Conservation (phyloP, 441 rosid genomes). For the Erysimum cheiri region DNA sequence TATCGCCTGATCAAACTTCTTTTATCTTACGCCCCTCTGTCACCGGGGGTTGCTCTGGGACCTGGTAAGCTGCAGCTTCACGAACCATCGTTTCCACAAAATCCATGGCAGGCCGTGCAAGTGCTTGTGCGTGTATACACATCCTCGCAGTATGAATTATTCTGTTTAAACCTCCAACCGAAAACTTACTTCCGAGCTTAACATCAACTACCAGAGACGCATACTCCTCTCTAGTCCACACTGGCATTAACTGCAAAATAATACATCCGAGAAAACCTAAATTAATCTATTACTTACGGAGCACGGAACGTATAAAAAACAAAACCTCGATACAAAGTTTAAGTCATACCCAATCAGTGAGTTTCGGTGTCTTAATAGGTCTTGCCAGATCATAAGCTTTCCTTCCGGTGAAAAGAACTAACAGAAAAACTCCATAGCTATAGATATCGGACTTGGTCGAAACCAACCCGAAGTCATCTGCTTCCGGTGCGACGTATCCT, state of each 20-base stretch:
- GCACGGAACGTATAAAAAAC: conserved; percentile 3
- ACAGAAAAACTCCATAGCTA: conserved; percentile 37
- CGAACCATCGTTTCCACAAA: conserved; percentile 13
- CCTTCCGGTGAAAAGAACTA: conserved; percentile 33
- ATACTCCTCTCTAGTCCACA: conserved; percentile 11
- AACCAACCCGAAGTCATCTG: background rate
- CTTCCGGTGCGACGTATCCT: conserved; percentile 34
- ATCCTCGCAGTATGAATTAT: conserved; percentile 8
- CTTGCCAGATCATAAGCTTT: background rate
- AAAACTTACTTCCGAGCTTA: conserved; percentile 9
- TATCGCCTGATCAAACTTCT: background rate
- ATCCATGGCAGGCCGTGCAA: conserved; percentile 22
- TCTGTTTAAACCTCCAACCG: conserved; percentile 21
- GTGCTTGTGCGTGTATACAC: conserved; percentile 15
- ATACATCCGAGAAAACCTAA: background rate
- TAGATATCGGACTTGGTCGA: conserved; percentile 36
- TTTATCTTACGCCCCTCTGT: background rate
- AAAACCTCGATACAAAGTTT: conserved; percentile 4
- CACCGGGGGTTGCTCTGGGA: background rate
- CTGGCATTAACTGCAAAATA: conserved; percentile 8
- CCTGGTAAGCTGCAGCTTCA: conserved; percentile 19
- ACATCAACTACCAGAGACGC: background rate
- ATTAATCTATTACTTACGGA: background rate
- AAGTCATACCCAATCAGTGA: conserved; percentile 29
- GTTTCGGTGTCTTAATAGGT: background rate